Evolutionary conservation across 2,329 filamentous ascomycete genomes (phyloP).

Genomic region (Aspergillus novofumigatus): DNA sequence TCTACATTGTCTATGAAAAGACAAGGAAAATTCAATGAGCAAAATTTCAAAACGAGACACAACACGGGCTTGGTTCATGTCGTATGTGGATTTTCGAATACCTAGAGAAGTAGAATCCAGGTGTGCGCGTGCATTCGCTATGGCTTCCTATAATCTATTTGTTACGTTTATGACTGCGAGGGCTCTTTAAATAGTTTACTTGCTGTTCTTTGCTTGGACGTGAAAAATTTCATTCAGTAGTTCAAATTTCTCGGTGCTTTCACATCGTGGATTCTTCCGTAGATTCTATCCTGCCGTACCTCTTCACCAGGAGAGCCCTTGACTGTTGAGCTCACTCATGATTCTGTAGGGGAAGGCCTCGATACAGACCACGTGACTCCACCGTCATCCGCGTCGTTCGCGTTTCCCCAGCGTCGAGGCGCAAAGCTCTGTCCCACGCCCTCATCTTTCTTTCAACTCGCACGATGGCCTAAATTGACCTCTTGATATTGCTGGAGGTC

Average conservation of each 20-base stretch:
- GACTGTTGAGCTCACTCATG: no score
- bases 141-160: conserved; percentile 23
- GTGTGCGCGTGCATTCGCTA: conserved; percentile 25
- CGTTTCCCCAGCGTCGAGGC: conserved; percentile 14
- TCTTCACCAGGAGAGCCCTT: no score
- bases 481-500: not conserved
- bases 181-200: conserved; percentile 22
- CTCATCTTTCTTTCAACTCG: conserved; percentile 8
- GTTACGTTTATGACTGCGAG: conserved; percentile 28
- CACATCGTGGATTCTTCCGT: not conserved
- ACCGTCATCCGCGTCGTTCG: conserved; percentile 17
- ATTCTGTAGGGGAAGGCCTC: no score
- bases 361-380: conserved; percentile 10
- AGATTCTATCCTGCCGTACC: not conserved
- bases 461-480: not conserved
- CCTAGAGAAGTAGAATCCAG: conserved; percentile 30
- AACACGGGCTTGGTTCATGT: conserved; percentile 24
- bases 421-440: conserved; percentile 6
- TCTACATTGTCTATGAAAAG: conserved; percentile 31
- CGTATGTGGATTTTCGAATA: conserved; percentile 28
- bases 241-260: not conserved
- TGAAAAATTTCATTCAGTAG: conserved; percentile 27
- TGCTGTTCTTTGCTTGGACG: conserved; percentile 26
- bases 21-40: conserved; percentile 19
- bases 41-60: conserved; percentile 26